Percentiles rank a stretch among this genome's conserved stretches.
phyloP scores from a whole-genome alignment of 768 basidiomycete genomes.

The Lyophyllum semitale region DNA sequence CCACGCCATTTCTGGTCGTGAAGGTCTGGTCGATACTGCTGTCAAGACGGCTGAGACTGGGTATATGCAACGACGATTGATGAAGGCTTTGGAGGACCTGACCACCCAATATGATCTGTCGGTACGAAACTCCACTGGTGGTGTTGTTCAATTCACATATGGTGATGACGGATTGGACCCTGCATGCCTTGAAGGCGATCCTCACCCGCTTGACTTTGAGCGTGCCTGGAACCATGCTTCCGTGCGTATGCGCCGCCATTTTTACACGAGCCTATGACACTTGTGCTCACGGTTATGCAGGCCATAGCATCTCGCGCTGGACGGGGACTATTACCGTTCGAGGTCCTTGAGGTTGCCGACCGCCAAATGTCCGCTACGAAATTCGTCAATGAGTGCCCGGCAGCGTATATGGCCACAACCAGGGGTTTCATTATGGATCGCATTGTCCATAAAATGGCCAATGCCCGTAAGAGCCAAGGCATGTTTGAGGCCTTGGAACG shows the following conservation, averaged over 20 bases:
- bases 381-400: constrained; percentile 72
- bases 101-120: constrained; percentile 95
- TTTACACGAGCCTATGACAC: not conserved
- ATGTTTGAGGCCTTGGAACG: constrained; percentile 84
- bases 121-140: constrained; percentile 92
- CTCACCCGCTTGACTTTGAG: constrained; percentile 87
- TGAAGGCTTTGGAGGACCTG: constrained; percentile 98
- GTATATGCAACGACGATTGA: constrained; percentile 98
- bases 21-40: constrained; percentile 98
- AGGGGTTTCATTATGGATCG: constrained; percentile 69
- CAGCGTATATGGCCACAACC: constrained; percentile 68
- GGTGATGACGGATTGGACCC: constrained; percentile 98
- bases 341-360: constrained; percentile 76
- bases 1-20: constrained; percentile 98
- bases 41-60: constrained; percentile 99
- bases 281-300: constrained; percentile 36
- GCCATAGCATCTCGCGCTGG: constrained; percentile 61
- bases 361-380: constrained; percentile 55
- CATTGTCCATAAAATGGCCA: constrained; percentile 67
- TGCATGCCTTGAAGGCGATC: constrained; percentile 93
- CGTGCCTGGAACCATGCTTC: constrained; percentile 86
- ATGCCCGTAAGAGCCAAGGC: constrained; percentile 67
- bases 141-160: constrained; percentile 95
- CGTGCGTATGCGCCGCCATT: constrained; percentile 39
- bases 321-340: constrained; percentile 79